Evolutionary conservation across 257 asterid species (phyloP).

Genomic region (Cordia subcordata): DNA sequence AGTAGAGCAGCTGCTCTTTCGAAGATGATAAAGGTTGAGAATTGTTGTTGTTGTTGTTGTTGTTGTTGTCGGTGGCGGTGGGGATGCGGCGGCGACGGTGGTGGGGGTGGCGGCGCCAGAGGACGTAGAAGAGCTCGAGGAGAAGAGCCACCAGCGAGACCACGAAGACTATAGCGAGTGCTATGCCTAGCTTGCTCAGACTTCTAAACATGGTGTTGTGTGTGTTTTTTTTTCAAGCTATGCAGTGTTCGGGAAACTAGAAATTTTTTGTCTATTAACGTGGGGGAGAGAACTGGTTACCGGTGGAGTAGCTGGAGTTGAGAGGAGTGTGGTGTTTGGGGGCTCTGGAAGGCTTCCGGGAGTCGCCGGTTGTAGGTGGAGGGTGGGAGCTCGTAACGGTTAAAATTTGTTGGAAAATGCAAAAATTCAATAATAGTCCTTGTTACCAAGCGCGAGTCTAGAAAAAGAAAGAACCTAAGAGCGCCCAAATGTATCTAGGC

Average conservation of each 20-base stretch:
- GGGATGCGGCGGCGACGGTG: constrained; percentile 13
- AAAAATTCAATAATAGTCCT: too few species aligned
- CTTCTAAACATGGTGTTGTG: constrained; percentile 26
- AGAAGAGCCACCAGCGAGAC: constrained; percentile 38
- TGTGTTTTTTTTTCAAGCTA: background rate
- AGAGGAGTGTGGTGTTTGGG: background rate
- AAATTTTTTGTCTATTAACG: background rate
- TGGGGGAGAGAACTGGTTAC: constrained; percentile 12
- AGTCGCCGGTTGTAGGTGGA: constrained; percentile 15
- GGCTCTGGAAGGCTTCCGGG: constrained; percentile 4
- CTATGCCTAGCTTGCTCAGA: constrained; percentile 37
- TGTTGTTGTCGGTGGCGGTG: constrained; percentile 5
- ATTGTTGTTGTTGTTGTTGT: constrained; percentile 11
- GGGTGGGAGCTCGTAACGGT: constrained; percentile 23
- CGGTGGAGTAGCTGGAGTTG: constrained; percentile 8
- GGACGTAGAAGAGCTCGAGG: constrained; percentile 34
- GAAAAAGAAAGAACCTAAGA: too few species aligned
- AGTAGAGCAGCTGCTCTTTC: constrained; percentile 42
- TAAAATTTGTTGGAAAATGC: constrained; percentile 10
- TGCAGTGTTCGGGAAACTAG: background rate
- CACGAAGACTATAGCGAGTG: constrained; percentile 38
- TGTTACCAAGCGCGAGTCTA: too few species aligned
- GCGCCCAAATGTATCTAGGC: too few species aligned
- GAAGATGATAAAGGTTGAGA: constrained; percentile 24
- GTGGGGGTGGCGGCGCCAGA: constrained; percentile 61